These are phyloP conservation scores for Xylaria cubensis DNA, from an alignment of 495 filamentous ascomycete genomes.

Conservation along the genomic window DNA sequence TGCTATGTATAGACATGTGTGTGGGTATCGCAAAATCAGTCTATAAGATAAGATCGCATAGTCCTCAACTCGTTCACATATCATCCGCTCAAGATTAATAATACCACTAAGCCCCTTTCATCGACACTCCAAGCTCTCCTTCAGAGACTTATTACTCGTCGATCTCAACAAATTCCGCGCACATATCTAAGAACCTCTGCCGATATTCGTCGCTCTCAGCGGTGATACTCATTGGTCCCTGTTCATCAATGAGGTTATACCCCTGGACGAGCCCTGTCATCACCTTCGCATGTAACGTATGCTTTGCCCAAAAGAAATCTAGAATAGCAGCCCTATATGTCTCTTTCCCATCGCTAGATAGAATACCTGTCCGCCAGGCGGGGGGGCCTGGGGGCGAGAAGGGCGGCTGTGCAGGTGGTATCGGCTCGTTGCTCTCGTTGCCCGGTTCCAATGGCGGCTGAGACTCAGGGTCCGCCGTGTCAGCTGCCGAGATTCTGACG, in stretches of 20 bases:
- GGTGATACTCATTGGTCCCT: slow-evolving; percentile 75
- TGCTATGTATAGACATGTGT: not conserved
- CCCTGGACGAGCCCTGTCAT: slow-evolving; percentile 66
- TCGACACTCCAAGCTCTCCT: too few species aligned
- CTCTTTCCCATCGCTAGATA: slow-evolving; percentile 65
- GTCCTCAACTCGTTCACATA: not conserved
- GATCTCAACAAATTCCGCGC: slow-evolving; percentile 61
- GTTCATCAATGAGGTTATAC: slow-evolving; percentile 63
- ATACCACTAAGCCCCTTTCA: not conserved
- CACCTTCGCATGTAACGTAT: slow-evolving; percentile 65
- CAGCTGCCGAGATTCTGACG: slow-evolving; percentile 54
- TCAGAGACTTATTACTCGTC: slow-evolving; percentile 32
- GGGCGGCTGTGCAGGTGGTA: slow-evolving; percentile 34
- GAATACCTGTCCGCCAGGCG: slow-evolving; percentile 63
- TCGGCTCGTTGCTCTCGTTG: slow-evolving; percentile 19
- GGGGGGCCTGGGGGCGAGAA: slow-evolving; percentile 43
- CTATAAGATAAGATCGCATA: not conserved
- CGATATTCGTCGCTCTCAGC: slow-evolving; percentile 70
- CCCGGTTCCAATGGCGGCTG: slow-evolving; percentile 34
- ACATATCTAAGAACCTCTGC: slow-evolving; percentile 68
- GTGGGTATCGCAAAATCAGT: slow-evolving; percentile 9
- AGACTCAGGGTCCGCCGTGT: slow-evolving; percentile 29
- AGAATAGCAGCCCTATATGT: slow-evolving; percentile 67
- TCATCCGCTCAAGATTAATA: not conserved
- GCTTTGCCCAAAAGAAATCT: slow-evolving; percentile 77